A percentile compares a stretch with the other conserved stretches of the same genome.
These are phyloP conservation scores for Aspergillus texensis DNA, from an alignment of 2,329 filamentous ascomycete species.

Conservation along the genomic window DNA sequence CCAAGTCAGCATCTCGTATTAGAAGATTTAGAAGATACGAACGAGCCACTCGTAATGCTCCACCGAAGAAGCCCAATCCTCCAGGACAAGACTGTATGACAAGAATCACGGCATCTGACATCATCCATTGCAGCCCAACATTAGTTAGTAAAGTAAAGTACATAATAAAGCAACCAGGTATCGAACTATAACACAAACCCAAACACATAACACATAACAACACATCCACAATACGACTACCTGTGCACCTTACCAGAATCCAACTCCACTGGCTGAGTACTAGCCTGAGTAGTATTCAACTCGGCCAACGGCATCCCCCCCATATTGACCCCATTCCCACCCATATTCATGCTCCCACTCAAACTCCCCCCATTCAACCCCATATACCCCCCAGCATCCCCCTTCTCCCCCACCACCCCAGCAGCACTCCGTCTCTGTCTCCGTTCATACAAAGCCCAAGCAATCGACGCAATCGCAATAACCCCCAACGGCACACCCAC, in stretches of 20 bases:
- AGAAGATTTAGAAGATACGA: neutral
- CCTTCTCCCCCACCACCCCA: neutral
- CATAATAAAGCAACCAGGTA: neutral
- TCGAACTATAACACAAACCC: neutral
- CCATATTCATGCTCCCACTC: too few species aligned
- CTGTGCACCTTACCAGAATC: neutral
- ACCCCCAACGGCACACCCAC: constrained; percentile 18
- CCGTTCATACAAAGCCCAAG: constrained; percentile 4
- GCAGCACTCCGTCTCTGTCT: neutral
- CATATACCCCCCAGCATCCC: neutral
- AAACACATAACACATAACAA: neutral
- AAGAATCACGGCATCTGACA: neutral
- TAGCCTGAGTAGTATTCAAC: neutral
- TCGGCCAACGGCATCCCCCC: neutral
- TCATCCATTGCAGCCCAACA: neutral
- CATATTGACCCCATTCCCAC: too few species aligned
- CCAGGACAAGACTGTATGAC: neutral
- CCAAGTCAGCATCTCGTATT: neutral
- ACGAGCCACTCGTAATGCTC: neutral
- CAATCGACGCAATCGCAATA: neutral
- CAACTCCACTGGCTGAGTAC: neutral
- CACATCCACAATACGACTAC: neutral
- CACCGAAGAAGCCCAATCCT: neutral
- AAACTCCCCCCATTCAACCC: neutral
- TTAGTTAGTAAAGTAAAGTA: neutral